Evolutionary conservation across 495 filamentous ascomycete species (phyloP), one percentile per base, ranked within the genome.

Genomic region (Penicillium argentinense): DNA sequence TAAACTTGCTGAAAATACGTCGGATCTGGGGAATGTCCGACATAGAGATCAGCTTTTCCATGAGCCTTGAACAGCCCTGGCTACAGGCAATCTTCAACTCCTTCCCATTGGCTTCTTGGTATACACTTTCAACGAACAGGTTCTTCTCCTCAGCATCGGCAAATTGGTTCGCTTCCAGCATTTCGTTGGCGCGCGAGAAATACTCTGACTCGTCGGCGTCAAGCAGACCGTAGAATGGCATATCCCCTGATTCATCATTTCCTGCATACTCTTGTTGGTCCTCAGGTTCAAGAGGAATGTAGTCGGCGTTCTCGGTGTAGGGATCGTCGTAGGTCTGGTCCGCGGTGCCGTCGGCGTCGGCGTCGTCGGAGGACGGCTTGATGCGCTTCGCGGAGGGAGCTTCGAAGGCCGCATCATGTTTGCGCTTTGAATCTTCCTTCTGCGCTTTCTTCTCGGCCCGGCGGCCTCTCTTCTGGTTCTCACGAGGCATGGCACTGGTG

Each of bases 41-140:
- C 56, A 95, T 72, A 28, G 89, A 69, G 46, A 98, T 93, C 60
- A 97, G 63, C 25, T 90, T 78, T 68, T 98, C 95, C 83, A 97
- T 85, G 30, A 97, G 73, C 24, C 93, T 75, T 34, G 93, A 98
- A 67, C 91, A 97, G 3, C 88, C 91, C 71, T 98, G 93, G 63
- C 88, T 95, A 69, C 85, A 88, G 14, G 91, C 93, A 57, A 98
- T 80, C 73, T 97, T 98, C 64, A 97, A 73, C 60, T 97, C 93
- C 67, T 97, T 97, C 34, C 88, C 90, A 34, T 80, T 74, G 13
- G 91, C 90, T 63, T 97, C 93, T 46, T 75, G 69, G 65, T 86
- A 96, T 34, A 97, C 86, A 66, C 86, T 96, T 12, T 82, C 78
- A 12, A 98, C 70, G 63, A 97, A 97, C 41, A 95, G 60, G 24